Evolutionary conservation across 306 rosid genomes (phyloP).

Genomic region (Pyrus bretschneideri): DNA sequence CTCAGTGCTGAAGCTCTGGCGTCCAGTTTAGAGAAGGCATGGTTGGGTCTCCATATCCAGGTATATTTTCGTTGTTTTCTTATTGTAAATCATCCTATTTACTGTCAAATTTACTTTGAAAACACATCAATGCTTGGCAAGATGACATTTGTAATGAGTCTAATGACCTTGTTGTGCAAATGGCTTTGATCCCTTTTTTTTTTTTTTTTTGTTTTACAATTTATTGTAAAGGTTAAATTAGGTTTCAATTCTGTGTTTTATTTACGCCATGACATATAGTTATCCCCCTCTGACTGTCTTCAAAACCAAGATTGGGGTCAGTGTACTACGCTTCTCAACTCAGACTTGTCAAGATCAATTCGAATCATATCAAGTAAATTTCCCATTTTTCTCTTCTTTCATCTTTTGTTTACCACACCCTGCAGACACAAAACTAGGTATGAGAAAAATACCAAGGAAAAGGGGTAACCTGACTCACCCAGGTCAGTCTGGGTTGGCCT

Average conservation of each 20-base stretch:
- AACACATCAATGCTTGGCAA: not conserved
- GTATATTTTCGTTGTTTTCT: conserved; percentile 9
- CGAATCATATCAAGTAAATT: not conserved
- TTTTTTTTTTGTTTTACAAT: not conserved
- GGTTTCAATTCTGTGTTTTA: not conserved
- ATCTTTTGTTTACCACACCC: not conserved
- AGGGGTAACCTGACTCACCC: not conserved
- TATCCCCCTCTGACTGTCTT: not conserved
- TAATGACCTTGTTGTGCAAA: not conserved
- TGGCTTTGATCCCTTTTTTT: not conserved
- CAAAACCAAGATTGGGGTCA: not conserved
- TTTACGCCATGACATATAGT: not conserved
- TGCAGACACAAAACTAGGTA: not conserved
- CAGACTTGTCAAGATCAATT: not conserved
- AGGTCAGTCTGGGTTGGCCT: not conserved
- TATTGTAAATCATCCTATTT: not conserved
- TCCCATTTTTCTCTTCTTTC: not conserved
- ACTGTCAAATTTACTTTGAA: not conserved
- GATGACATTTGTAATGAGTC: too few species aligned
- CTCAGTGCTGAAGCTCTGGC: conserved; percentile 37
- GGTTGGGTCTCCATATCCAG: conserved; percentile 56
- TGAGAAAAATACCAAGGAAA: not conserved
- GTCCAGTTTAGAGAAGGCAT: conserved; percentile 50
- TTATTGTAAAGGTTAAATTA: not conserved
- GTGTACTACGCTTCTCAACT: not conserved